Base-by-base conservation (phyloP, 2,329 filamentous ascomycete species). In the Xylariaceae sp. region DNA sequence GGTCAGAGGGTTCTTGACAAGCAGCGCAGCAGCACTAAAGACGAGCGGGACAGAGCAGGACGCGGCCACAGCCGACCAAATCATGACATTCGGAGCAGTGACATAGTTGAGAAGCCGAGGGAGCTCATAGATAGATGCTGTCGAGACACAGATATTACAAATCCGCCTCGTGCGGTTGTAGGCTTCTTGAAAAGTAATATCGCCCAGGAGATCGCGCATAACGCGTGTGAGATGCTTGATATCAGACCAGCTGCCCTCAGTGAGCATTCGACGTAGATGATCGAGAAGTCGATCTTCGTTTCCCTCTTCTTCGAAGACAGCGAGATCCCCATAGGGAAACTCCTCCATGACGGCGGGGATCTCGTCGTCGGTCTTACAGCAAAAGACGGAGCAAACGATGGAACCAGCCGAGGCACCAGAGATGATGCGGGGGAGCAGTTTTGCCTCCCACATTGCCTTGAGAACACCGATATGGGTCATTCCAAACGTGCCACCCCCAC, bases 61-160 rank as follows among this genome's bases (percentile, higher is more conserved):
- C 0, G 92, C 89, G n/a, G 88, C 88, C 58, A 96, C 91, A 25
- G 92, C 92, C 14, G 91, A 95, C 89, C 91, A 95, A 44, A 97
- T 91, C 69, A 96, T 80, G 42, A 97, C 91, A 61, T 96, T 93
- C 0, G 92, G 91, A 0, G 92, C 86, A 0, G 92, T 96, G 48
- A 95, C 80, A 60, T 95, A 96, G 65, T 97, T 97, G 55, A 97
- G 75, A 0, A 97, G 72, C 29, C 88, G 76, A 0, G 91, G 92
- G 14, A 95, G 74, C 62, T 96, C 91, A 64, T 94, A 93, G 44
- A 92, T 78, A 14, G 87, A 88, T 1, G 88, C 86, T 2, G 87
- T 89, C 0, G 91, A 95, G 6, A 97, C 91, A 47, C 88, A 91
- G 29, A 97, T 95, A 64, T 96, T 97, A 60, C 95, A 79, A 50